Conservation (phyloP, 2,329 filamentous ascomycete species). For the Penicillium griseofulvum region DNA sequence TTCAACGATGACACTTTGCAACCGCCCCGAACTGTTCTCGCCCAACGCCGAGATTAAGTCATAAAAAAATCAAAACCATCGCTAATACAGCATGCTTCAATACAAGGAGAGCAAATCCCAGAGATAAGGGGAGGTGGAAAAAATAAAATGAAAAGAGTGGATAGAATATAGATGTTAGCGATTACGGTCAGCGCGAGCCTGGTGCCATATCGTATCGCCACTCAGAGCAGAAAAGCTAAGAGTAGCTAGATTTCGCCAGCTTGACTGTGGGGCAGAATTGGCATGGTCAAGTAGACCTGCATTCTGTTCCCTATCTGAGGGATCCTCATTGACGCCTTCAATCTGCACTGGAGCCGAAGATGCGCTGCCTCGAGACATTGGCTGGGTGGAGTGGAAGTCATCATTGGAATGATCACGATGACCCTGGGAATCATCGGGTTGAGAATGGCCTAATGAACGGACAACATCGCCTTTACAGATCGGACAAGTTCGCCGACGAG, state of each 20-base stretch:
- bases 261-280: constrained; percentile 35
- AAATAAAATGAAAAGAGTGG: constrained; percentile 11
- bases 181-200: constrained; percentile 39
- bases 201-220: constrained; percentile 48
- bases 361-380: constrained; percentile 47
- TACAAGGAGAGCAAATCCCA: constrained; percentile 17
- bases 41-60: constrained; percentile 30
- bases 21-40: constrained; percentile 15
- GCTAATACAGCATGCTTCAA: constrained; percentile 35
- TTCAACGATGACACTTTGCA: constrained; percentile 16
- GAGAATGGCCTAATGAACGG: constrained; percentile 53
- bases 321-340: constrained; percentile 33
- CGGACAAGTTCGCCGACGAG: constrained; percentile 90
- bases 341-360: constrained; percentile 53
- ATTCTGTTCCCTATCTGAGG: constrained; percentile 46
- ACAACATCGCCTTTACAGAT: constrained; percentile 99
- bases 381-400: constrained; percentile 46
- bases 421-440: constrained; percentile 18
- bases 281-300: constrained; percentile 35
- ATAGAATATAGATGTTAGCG: constrained; percentile 28
- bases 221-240: constrained; percentile 47
- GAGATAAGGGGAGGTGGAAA: constrained; percentile 1
- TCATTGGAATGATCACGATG: constrained; percentile 42
- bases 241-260: constrained; percentile 46
- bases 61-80: constrained; percentile 26